Evolutionary conservation across 1,139 yeast genomes (phyloP).

Genomic region (Yamadazyma jaroonii): DNA sequence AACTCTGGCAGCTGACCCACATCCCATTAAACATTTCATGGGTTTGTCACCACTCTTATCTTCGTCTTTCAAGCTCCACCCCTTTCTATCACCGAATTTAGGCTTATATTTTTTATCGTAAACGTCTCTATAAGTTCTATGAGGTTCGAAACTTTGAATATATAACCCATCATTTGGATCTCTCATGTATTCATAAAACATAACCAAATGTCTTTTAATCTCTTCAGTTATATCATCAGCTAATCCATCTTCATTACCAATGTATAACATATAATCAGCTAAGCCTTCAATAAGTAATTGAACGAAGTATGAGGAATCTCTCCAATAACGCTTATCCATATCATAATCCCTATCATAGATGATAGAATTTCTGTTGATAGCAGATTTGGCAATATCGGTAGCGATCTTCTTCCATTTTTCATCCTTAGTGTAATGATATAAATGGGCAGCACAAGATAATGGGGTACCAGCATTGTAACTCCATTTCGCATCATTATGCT

Average conservation of each 20-base stretch:
- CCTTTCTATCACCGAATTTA: slow-evolving; percentile 57
- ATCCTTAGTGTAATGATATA: slow-evolving; percentile 54
- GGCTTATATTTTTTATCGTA: slow-evolving; percentile 48
- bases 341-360: slow-evolving; percentile 67
- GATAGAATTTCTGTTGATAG: slow-evolving; percentile 52
- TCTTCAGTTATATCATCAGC: slow-evolving; percentile 39
- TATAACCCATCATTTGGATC: slow-evolving; percentile 62
- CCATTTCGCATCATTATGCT: slow-evolving; percentile 55
- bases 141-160: slow-evolving; percentile 61
- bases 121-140: slow-evolving; percentile 48
- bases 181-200: slow-evolving; percentile 55
- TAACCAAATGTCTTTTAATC: slow-evolving; percentile 47
- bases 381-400: slow-evolving; percentile 57
- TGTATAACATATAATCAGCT: slow-evolving; percentile 58
- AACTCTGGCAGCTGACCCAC: slow-evolving; percentile 65
- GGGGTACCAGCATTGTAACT: slow-evolving; percentile 73
- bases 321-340: slow-evolving; percentile 56
- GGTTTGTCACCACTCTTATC: slow-evolving; percentile 40
- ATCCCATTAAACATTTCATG: slow-evolving; percentile 60
- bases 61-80: slow-evolving; percentile 50
- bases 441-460: slow-evolving; percentile 50
- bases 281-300: slow-evolving; percentile 67
- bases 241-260: slow-evolving; percentile 40
- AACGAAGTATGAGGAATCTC: slow-evolving; percentile 62
- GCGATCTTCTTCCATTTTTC: slow-evolving; percentile 56